These are phyloP conservation scores for Friedmanniomyces simplex DNA, from an alignment of 495 filamentous ascomycete genomes.

Conservation along the genomic window DNA sequence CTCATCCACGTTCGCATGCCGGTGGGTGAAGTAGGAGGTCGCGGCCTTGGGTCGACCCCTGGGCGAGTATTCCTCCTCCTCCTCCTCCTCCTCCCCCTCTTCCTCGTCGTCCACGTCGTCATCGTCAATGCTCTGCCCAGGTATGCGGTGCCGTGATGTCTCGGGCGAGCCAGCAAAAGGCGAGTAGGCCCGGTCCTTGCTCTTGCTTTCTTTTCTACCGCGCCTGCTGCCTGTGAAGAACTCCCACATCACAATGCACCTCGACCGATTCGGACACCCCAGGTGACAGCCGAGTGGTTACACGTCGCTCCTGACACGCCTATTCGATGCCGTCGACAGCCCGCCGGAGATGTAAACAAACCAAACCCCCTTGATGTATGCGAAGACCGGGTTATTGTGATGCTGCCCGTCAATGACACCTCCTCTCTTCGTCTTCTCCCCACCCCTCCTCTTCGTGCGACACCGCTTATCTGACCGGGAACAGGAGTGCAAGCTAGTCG, in stretches of 20 bases:
- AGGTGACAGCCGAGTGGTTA: neutral
- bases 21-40: slow-evolving; percentile 9
- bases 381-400: neutral
- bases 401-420: neutral
- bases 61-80: slow-evolving; percentile 1
- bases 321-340: neutral
- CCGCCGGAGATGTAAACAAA: neutral
- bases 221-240: slow-evolving; percentile 4
- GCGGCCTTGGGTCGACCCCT: neutral
- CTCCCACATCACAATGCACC: slow-evolving; percentile 9
- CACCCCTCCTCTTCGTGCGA: neutral
- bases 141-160: slow-evolving; percentile 22
- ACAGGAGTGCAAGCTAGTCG: neutral
- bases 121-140: slow-evolving; percentile 32
- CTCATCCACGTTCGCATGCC: slow-evolving; percentile 33
- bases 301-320: neutral
- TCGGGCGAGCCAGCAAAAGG: slow-evolving; percentile 24
- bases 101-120: slow-evolving; percentile 32
- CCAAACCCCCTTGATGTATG: neutral
- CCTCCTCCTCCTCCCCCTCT: slow-evolving; percentile 38
- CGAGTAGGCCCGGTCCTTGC: slow-evolving; percentile 1
- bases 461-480: slow-evolving; percentile 4
- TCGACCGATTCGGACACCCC: neutral
- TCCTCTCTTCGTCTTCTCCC: neutral
- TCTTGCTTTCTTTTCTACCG: neutral